Evolutionary conservation across 169 alveolate species (phyloP), one percentile per base, ranked within the genome.

Genomic region (Cryptosporidium bovis): DNA sequence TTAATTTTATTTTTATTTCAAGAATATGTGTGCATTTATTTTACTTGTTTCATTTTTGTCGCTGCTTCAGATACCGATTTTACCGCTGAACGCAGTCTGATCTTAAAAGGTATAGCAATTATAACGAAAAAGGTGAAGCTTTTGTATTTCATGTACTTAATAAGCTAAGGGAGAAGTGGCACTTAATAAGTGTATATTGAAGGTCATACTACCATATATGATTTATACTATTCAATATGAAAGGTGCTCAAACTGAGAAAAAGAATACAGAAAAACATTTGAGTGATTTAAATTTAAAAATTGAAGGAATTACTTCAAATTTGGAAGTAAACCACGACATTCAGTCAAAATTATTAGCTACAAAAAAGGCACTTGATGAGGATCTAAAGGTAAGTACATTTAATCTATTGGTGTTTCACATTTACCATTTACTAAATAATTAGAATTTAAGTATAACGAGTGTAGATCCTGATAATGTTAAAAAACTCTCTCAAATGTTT

Each of bases 371-470:
- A 1, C 29, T 77, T 48, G 87, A 77, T 60, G 71, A 77, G 16
- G 87, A 77, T 77, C 58, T 77, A 62, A 62, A 77, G 87, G 87
- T 77, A 77, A 36, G 87, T 77, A 12, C 1, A n/a, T 24, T 34
- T 48, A 18, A 1, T 10, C 18, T 18, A 18, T 51, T 2, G 13
- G 20, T 67, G n/a, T 67, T 15, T 2, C 18, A 27, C 7, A 15
- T 62, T 27, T 27, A 27, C 15, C 5, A 31, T 44, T 16, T 16
- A 20, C 53, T 10, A 18, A 31, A 68, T 40, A 50, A 18, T 5
- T 33, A 77, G 87, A 77, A 77, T 31, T 20, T 62, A 46, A 60
- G 51, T 34, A 77, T 60, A 31, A 36, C 40, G 53, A 56, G 64
- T 31, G 71, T 77, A 24, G 77, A 60, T 40, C 58, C 60, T 34